These are phyloP conservation scores for Paraphaeosphaeria minitans DNA, from an alignment of 2,329 filamentous ascomycete genomes.

Conservation along the genomic window DNA sequence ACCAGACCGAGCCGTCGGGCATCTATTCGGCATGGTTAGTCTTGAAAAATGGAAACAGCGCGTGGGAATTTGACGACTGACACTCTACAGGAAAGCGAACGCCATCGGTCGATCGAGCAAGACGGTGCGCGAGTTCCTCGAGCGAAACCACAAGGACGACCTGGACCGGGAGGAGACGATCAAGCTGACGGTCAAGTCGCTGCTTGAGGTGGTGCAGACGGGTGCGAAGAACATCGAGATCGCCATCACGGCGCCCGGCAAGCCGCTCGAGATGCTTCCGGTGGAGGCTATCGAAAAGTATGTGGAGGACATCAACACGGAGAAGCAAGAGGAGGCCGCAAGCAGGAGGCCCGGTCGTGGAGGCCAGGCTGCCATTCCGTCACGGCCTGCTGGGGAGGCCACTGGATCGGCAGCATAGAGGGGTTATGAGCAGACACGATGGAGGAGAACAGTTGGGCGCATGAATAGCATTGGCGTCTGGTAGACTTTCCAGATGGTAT, in stretches of 20 bases:
- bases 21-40: constrained; percentile 98
- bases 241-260: constrained; percentile 93
- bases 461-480: constrained; percentile 39
- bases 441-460: constrained; percentile 17
- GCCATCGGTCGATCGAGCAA: constrained; percentile 98
- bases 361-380: constrained; percentile 74
- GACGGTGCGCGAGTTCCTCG: constrained; percentile 97
- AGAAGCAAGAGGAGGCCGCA: constrained; percentile 98
- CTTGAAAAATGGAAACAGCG: neutral
- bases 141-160: constrained; percentile 97
- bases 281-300: constrained; percentile 96
- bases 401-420: constrained; percentile 37
- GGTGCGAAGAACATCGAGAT: constrained; percentile 99
- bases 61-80: constrained; percentile 14
- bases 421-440: constrained; percentile 1
- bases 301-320: constrained; percentile 98
- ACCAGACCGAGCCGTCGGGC: constrained; percentile 98
- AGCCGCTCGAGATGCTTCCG: constrained; percentile 89
- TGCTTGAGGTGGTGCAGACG: constrained; percentile 97
- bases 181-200: constrained; percentile 95
- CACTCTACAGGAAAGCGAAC: constrained; percentile 84
- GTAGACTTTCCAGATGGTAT: constrained; percentile 39
- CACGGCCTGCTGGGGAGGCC: constrained; percentile 59
- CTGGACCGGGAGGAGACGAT: constrained; percentile 98
- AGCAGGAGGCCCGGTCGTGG: constrained; percentile 78